These are phyloP conservation scores for Chalciporus pseudorubinellus DNA, from an alignment of 768 basidiomycete species.

Conservation along the genomic window DNA sequence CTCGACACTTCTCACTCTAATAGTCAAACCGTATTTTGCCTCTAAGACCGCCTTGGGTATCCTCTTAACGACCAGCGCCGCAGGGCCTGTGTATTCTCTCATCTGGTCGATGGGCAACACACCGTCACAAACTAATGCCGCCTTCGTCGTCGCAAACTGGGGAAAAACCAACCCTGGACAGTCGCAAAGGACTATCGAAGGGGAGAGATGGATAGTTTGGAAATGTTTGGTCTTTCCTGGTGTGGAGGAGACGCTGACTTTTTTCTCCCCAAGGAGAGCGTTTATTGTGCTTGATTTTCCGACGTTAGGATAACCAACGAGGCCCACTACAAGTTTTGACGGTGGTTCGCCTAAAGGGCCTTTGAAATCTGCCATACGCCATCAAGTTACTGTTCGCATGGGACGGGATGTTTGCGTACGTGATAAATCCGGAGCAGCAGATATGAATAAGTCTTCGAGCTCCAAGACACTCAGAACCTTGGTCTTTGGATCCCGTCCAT, in stretches of 20 bases:
- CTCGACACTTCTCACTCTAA: conserved; percentile 60
- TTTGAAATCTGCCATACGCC: conserved; percentile 51
- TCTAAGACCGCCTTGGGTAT: conserved; percentile 85
- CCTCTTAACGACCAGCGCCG: conserved; percentile 70
- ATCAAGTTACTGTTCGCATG: background rate
- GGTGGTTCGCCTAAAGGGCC: conserved; percentile 56
- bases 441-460: conserved; percentile 79
- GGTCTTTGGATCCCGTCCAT: conserved; percentile 60
- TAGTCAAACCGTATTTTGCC: conserved; percentile 81
- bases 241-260: conserved; percentile 96
- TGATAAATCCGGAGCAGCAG: conserved; percentile 65
- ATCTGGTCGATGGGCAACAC: conserved; percentile 97
- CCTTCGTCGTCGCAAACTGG: conserved; percentile 96
- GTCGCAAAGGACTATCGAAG: conserved; percentile 85
- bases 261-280: conserved; percentile 91
- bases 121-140: conserved; percentile 94
- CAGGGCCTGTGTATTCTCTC: conserved; percentile 87
- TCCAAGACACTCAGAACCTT: conserved; percentile 83
- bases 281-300: conserved; percentile 99
- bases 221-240: conserved; percentile 99
- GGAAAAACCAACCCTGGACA: conserved; percentile 98
- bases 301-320: conserved; percentile 98
- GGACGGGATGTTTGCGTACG: conserved; percentile 42
- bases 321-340: conserved; percentile 72
- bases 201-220: conserved; percentile 94